Conservation (phyloP, 2,329 filamentous ascomycete genomes). For the Pseudofabraea citricarpa region DNA sequence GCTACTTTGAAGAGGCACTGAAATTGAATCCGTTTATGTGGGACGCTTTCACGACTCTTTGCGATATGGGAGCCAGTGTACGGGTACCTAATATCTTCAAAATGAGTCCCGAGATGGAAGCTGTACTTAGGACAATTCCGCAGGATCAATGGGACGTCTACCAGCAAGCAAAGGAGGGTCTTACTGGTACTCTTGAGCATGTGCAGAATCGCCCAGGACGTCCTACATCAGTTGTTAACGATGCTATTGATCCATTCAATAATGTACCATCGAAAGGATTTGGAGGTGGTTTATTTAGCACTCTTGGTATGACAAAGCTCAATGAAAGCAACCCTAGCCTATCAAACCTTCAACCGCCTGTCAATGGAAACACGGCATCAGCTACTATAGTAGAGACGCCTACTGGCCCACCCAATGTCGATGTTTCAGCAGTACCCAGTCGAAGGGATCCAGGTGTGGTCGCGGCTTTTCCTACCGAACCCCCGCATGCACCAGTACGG, state of each 20-base stretch:
- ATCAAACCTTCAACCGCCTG: slow-evolving; percentile 26
- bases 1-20: slow-evolving; percentile 82
- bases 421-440: slow-evolving; percentile 24
- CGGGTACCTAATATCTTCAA: slow-evolving; percentile 85
- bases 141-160: slow-evolving; percentile 17
- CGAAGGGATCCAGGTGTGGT: slow-evolving; percentile 22
- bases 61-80: slow-evolving; percentile 79
- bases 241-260: slow-evolving; percentile 29
- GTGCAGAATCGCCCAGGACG: slow-evolving; percentile 20
- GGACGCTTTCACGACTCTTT: slow-evolving; percentile 89
- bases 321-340: slow-evolving; percentile 30
- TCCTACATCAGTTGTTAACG: slow-evolving; percentile 19
- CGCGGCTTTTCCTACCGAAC: slow-evolving; percentile 31
- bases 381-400: slow-evolving; percentile 63
- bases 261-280: slow-evolving; percentile 22
- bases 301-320: slow-evolving; percentile 24
- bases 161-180: slow-evolving; percentile 16
- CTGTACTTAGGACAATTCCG: slow-evolving; percentile 33
- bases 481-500: slow-evolving; percentile 42
- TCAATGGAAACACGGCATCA: slow-evolving; percentile 21
- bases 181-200: slow-evolving; percentile 13
- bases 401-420: slow-evolving; percentile 38
- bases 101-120: slow-evolving; percentile 58
- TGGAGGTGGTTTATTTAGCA: slow-evolving; percentile 26
- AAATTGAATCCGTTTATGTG: slow-evolving; percentile 95